Evolutionary conservation across 1,284 basidiomycete species (phyloP).

Genomic region (Sporisorium reilianum): DNA sequence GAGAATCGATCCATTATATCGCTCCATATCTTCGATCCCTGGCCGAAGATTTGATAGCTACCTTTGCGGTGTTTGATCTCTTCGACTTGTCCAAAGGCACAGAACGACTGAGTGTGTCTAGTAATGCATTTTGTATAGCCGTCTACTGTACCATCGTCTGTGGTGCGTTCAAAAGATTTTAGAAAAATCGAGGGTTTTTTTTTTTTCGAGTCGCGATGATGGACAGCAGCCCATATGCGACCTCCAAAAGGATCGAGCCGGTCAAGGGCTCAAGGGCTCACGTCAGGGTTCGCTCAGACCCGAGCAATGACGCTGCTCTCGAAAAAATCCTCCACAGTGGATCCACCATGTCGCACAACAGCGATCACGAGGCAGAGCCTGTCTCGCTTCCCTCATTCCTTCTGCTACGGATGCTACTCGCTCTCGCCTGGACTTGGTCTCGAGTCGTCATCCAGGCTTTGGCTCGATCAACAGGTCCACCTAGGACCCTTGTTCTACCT

Average conservation of each 20-base stretch:
- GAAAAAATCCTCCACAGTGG: neutral
- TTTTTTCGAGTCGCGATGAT: neutral
- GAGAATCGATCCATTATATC: neutral
- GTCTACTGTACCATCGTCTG: no score
- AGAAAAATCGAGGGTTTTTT: no score
- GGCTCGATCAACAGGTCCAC: constrained; percentile 24
- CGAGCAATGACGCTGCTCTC: constrained; percentile 22
- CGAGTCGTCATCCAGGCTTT: neutral
- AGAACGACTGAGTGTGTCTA: no score
- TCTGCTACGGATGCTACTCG: neutral
- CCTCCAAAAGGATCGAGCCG: constrained; percentile 9
- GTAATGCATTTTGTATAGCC: no score
- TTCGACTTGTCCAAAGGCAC: no score
- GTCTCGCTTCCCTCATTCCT: constrained; percentile 16
- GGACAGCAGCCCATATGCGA: constrained; percentile 3
- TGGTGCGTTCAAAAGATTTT: no score
- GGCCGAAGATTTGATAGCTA: no score
- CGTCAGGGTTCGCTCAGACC: constrained; percentile 31
- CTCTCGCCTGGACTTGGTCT: neutral
- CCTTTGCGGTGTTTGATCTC: no score
- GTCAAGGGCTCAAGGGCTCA: constrained; percentile 33
- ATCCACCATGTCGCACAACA: constrained; percentile 7
- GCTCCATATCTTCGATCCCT: neutral
- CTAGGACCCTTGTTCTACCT: constrained; percentile 35
- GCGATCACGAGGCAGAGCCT: constrained; percentile 10